phyloP scores from a whole-genome alignment of 495 filamentous ascomycete species.

The Penicillium steckii region DNA sequence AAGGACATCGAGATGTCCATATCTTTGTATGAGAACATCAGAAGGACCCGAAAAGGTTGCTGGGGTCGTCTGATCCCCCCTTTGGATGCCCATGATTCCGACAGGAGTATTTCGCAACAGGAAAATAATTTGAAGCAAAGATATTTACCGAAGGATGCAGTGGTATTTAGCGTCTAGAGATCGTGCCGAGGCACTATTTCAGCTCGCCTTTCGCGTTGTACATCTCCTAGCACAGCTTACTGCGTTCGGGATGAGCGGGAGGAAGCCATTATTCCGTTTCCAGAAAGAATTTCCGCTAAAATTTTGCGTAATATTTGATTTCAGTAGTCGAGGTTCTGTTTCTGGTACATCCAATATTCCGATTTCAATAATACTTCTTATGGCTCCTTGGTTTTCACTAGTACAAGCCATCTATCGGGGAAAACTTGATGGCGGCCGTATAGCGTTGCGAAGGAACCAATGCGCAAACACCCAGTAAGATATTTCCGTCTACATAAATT shows the following conservation, averaged over 20 bases:
- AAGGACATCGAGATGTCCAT: conserved; percentile 38
- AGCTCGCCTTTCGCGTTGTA: not conserved
- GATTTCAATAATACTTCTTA: too few relatives aligned
- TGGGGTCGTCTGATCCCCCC: conserved; percentile 9
- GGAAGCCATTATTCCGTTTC: conserved; percentile 9
- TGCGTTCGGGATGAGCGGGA: conserved; percentile 22
- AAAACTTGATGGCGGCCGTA: too few relatives aligned
- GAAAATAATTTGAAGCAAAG: not conserved
- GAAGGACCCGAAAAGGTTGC: conserved; percentile 9
- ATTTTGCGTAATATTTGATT: too few relatives aligned
- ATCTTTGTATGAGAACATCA: conserved; percentile 27
- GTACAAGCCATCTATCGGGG: too few relatives aligned
- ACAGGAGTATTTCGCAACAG: not conserved
- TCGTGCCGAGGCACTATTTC: not conserved
- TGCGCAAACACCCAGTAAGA: not conserved
- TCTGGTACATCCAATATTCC: too few relatives aligned
- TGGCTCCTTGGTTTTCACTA: too few relatives aligned
- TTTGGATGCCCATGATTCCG: conserved; percentile 31
- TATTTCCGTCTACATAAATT: too few relatives aligned
- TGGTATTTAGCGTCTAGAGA: not conserved
- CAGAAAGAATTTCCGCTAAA: conserved; percentile 1
- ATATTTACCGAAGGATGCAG: not conserved
- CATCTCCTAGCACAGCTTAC: conserved; percentile 2
- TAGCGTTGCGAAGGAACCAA: too few relatives aligned
- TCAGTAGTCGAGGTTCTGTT: too few relatives aligned